Base-by-base conservation (phyloP, 371 early-diverging fungal species). In the Mucor circinelloides region DNA sequence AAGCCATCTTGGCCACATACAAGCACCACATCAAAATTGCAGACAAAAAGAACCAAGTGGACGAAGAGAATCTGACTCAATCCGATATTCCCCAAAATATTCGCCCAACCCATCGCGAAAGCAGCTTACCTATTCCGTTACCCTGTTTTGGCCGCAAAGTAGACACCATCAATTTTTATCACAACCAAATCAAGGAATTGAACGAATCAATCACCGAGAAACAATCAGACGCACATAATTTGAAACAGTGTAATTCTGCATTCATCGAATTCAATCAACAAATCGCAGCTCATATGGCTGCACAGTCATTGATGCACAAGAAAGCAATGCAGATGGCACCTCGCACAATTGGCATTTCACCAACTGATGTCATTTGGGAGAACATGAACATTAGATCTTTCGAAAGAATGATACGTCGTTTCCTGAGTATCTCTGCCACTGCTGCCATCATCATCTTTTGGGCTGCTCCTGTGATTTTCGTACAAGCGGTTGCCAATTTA, bases 201-300 rank as follows among this genome's bases (percentile, higher is more conserved):
- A 92, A 92, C 72, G 60, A 77, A 31, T 64, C 77, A 44, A 88
- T 94, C 15, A 62, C 67, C 3, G 69, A 84, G 31, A 63, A 69
- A 5, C 86, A 87, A 58, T 50, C 62, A 2, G 44, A 64, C 0
- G 67, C 66, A 1, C 61, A 70, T 28, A 40, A 48, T 1, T 68
- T 70, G 32, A n/a, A 17, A 1, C 77, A 83, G 36, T 74, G 79
- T 57, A 85, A 82, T 36, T 90, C 92, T 31, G 94, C 91, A 6
- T 95, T 95, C 76, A 89, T 96, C 30, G 87, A 90, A 58, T 96
- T 96, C 75, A 84, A 88, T 63, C 85, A 87, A 68, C 92, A 93
- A 66, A 81, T 90, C 19, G 90, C 89, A 19, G 91, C 95, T 12
- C 96, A 96, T 65, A 87, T 93, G 85, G 94, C 95, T 10, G 89